Evolutionary conservation across 352 stramenopile genomes (phyloP), one percentile per base, ranked within the genome.

Genomic region (Aphanomyces invadans): DNA sequence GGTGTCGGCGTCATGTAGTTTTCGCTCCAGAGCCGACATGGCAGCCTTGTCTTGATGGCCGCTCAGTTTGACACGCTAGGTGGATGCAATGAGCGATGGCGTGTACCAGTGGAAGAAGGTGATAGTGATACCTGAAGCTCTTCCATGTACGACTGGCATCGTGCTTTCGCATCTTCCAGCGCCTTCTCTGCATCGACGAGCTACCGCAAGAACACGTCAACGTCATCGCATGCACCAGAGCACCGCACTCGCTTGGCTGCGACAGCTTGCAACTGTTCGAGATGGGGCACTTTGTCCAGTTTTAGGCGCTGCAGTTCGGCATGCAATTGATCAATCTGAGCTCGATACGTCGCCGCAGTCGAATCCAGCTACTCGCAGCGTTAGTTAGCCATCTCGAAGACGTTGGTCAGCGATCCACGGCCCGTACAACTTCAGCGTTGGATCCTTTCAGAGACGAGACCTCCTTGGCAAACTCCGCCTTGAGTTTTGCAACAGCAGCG

Each of bases 131-230:
- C 33, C n/a, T 79, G 72, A 15, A 80, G 38, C 9, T 59, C 49
- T 5, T 73, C 61, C 10, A 71, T 70, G 46, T 87, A 90, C 68
- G 12, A 81, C 73, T 23, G 83, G 70, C 9, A 89, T 68, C 1
- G 66, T 65, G 57, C 67, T 65, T 31, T 60, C 53, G 51, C 89
- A 74, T 32, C 83, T 72, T 3, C 12, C 17, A 67, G 32, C 23
- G 60, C 60, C n/a, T 32, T 49, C 12, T 67, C 60, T 11, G 17
- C n/a, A 10, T 67, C 60, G 1, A 57, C 23, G 10, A 5, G 10
- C 60, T 67, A 60, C 29, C n/a, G 21, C 15, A 4, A 19, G 9
- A 56, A 33, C 23, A 63, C 55, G 25, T 33, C 32, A 66, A 32
- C 19, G 11, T 54, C 28, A n/a, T n/a, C n/a, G n/a, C n/a, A n/a